Evolutionary conservation across 805 yeast species (phyloP), one percentile per base, ranked within the genome.

Genomic region (Monosporozyma servazzii): DNA sequence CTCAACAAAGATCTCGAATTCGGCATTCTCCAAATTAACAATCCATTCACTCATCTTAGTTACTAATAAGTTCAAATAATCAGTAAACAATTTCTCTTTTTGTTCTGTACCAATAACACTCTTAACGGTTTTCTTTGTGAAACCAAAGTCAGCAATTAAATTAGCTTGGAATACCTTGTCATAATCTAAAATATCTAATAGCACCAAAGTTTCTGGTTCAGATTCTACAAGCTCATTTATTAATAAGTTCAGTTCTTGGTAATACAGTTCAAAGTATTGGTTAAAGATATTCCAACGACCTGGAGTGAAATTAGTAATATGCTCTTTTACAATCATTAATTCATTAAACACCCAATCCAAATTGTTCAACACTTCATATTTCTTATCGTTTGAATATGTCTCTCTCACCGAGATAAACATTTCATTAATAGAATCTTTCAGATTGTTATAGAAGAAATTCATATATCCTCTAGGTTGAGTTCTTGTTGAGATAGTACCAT

Each of bases 31-130:
- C 51, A 88, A 75, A 54, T 82, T 86, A 3, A 66, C 65, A 66
- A 88, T 80, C 98, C 98, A 93, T 69, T 88, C 95, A 15, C 76
- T 77, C 75, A 91, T 84, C 66, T 88, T 88, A 21, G 69, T 69
- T 2, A 84, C 78, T 50, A 88, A 80, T 56, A 89, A 77, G 53
- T 77, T 74, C 66, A 88, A 71, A 64, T 88, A 90, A 62, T 91
- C 97, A 50, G 80, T 83, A 59, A 90, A 75, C 10, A 93, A 76
- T 36, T 75, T 74, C 50, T 82, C 82, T 66, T 86, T 88, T 56
- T 83, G 80, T 30, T 81, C 84, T 40, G 82, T 89, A 5, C 89
- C 81, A 65, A 85, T 71, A 59, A 83, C 69, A 54, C 93, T 72
- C 55, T 76, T 71, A 54, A 75, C 56, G 44, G 74, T 66, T 9